Percentiles rank a stretch among this genome's conserved stretches.
These are phyloP conservation scores for Psilocybe sp. DNA, from an alignment of 768 basidiomycete species.

Conservation along the genomic window DNA sequence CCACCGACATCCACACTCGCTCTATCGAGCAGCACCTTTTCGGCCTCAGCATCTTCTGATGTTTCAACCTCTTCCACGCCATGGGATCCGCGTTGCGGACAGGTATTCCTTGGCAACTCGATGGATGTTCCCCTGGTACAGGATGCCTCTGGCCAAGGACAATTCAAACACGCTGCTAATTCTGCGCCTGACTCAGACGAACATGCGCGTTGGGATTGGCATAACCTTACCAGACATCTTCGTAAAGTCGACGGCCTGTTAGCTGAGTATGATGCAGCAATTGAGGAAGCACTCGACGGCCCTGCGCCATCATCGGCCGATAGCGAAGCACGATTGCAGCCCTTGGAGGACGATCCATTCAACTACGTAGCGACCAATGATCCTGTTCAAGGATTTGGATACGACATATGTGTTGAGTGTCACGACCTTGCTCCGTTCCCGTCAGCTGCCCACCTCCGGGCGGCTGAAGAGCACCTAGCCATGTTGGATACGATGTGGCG, in stretches of 20 bases:
- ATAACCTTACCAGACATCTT: conserved; percentile 16
- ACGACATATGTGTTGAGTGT: conserved; percentile 86
- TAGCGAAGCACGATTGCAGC: neutral
- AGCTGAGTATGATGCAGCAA: conserved; percentile 10
- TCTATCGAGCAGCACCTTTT: neutral
- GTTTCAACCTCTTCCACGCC: conserved; percentile 23
- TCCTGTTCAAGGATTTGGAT: conserved; percentile 56
- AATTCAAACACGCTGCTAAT: conserved; percentile 24
- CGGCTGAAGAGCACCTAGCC: conserved; percentile 72
- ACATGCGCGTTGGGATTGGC: conserved; percentile 14
- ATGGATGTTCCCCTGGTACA: conserved; percentile 66
- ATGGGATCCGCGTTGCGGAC: conserved; percentile 59
- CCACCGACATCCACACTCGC: neutral
- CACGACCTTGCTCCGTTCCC: conserved; percentile 81
- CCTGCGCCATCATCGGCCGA: neutral
- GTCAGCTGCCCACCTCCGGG: conserved; percentile 57
- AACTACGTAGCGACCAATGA: conserved; percentile 39
- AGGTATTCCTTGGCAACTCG: conserved; percentile 80
- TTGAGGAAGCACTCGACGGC: conserved; percentile 9
- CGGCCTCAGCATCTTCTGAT: neutral
- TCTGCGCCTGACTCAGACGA: conserved; percentile 9
- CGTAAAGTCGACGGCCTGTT: conserved; percentile 14
- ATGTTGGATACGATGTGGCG: conserved; percentile 68
- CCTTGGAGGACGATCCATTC: conserved; percentile 37
- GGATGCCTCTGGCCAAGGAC: conserved; percentile 20